These are phyloP conservation scores for Haplosporangium sp. DNA, from an alignment of 371 early-diverging fungal genomes.

Conservation along the genomic window DNA sequence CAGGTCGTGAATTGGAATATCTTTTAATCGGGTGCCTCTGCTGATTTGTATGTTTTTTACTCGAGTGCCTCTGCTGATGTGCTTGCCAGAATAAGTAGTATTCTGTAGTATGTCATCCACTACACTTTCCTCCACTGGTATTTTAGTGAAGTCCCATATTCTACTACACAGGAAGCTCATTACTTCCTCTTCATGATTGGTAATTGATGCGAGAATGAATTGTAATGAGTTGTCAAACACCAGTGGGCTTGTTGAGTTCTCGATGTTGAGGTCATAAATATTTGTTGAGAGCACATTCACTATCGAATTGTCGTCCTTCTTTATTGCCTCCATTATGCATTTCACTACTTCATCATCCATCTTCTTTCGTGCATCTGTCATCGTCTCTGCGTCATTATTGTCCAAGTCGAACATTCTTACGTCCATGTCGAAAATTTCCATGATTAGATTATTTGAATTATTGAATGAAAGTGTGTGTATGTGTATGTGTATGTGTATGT, in stretches of 20 bases:
- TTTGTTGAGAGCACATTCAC: background rate
- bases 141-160: background rate
- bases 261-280: background rate
- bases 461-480: background rate
- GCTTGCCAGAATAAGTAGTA: background rate
- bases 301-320: background rate
- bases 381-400: background rate
- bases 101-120: background rate
- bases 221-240: background rate
- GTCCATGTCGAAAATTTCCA: background rate
- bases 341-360: slow-evolving; percentile 1
- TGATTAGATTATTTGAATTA: background rate
- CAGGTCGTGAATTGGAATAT: slow-evolving; percentile 1
- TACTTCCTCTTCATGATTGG: background rate
- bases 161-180: background rate
- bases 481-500: background rate
- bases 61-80: background rate
- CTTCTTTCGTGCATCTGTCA: background rate
- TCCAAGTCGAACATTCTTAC: background rate
- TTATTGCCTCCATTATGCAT: background rate
- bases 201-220: background rate
- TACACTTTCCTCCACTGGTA: background rate
- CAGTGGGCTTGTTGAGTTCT: background rate
- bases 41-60: background rate
- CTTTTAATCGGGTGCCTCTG: background rate